A percentile compares a stretch with the other conserved stretches of the same genome.
phyloP scores from a whole-genome alignment of 1,139 yeast genomes.

The Sugiyamaella japonica region DNA sequence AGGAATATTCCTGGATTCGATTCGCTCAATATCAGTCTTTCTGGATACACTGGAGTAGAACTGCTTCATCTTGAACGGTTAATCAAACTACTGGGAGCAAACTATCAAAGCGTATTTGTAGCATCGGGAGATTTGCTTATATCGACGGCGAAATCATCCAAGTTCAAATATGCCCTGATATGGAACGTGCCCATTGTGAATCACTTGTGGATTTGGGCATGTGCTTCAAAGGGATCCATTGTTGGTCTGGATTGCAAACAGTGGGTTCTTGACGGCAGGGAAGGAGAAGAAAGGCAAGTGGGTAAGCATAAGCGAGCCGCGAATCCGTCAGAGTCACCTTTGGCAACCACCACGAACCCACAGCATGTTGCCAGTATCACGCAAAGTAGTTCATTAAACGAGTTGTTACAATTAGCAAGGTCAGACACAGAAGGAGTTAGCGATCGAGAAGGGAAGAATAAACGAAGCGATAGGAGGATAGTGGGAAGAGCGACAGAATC shows the following conservation, averaged over 20 bases:
- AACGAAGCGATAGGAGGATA: slow-evolving; percentile 15
- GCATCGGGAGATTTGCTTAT: slow-evolving; percentile 61
- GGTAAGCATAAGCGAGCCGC: slow-evolving; percentile 2
- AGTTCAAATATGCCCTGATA: slow-evolving; percentile 51
- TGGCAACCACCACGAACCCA: background rate
- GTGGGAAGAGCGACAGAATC: slow-evolving; percentile 24
- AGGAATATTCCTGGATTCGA: slow-evolving; percentile 40
- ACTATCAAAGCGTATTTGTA: slow-evolving; percentile 52
- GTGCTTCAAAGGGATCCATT: slow-evolving; percentile 35
- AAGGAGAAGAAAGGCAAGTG: slow-evolving; percentile 9
- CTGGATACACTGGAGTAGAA: slow-evolving; percentile 87
- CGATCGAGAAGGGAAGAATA: background rate
- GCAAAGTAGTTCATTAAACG: slow-evolving; percentile 3
- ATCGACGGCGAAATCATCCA: slow-evolving; percentile 51
- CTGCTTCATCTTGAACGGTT: slow-evolving; percentile 70
- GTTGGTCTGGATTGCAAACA: slow-evolving; percentile 37
- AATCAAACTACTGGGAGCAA: slow-evolving; percentile 49
- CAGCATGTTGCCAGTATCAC: slow-evolving; percentile 1
- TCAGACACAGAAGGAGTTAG: slow-evolving; percentile 10
- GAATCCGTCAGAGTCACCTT: too few relatives aligned
- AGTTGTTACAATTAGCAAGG: slow-evolving; percentile 4
- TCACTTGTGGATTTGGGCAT: slow-evolving; percentile 53
- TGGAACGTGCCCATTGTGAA: slow-evolving; percentile 61
- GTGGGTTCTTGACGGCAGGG: slow-evolving; percentile 48
- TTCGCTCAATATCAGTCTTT: slow-evolving; percentile 56